A percentile compares a stretch with the other conserved stretches of the same genome.
Evolutionary conservation across 2,329 filamentous ascomycete species (phyloP).

Genomic region (Chaetomiaceae sp.): DNA sequence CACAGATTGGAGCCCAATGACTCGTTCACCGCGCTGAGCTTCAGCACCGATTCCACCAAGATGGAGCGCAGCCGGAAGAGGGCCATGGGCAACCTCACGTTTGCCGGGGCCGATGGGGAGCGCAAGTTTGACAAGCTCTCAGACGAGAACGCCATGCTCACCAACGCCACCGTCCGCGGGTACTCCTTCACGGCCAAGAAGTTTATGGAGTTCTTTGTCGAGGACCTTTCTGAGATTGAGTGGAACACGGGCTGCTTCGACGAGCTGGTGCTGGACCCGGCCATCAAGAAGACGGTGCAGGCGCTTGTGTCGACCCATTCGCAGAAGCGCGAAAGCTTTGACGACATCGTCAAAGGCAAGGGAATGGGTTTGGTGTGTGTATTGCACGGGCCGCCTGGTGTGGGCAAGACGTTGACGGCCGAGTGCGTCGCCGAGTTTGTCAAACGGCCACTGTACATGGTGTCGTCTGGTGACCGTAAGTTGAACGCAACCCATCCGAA

Average conservation of each 20-base stretch:
- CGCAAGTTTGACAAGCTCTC: constrained; percentile 15
- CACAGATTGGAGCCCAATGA: constrained; percentile 29
- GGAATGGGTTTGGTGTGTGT: constrained; percentile 35
- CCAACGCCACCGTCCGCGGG: constrained; percentile 24
- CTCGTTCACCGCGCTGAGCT: constrained; percentile 9
- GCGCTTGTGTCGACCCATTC: constrained; percentile 28
- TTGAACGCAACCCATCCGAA: too few relatives aligned
- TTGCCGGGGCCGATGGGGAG: constrained; percentile 7
- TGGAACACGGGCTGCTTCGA: constrained; percentile 26
- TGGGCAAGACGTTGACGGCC: constrained; percentile 37
- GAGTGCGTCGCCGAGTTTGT: constrained; percentile 36
- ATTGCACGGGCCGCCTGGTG: constrained; percentile 34
- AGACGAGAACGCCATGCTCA: constrained; percentile 22
- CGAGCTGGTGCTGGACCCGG: constrained; percentile 21
- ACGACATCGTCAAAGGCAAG: constrained; percentile 35
- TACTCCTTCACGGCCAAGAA: constrained; percentile 22
- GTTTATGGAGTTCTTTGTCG: constrained; percentile 25
- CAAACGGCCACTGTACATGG: constrained; percentile 34
- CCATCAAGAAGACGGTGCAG: constrained; percentile 29
- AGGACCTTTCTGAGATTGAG: constrained; percentile 19
- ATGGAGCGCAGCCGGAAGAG: constrained; percentile 10
- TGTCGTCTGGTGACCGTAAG: constrained; percentile 35
- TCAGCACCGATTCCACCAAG: not conserved
- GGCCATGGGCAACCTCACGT: not conserved
- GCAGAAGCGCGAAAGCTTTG: constrained; percentile 22